A percentile compares a stretch with the other conserved stretches of the same genome.
Evolutionary conservation across 495 filamentous ascomycete species (phyloP).

Genomic region (Schizothecium vesticola): DNA sequence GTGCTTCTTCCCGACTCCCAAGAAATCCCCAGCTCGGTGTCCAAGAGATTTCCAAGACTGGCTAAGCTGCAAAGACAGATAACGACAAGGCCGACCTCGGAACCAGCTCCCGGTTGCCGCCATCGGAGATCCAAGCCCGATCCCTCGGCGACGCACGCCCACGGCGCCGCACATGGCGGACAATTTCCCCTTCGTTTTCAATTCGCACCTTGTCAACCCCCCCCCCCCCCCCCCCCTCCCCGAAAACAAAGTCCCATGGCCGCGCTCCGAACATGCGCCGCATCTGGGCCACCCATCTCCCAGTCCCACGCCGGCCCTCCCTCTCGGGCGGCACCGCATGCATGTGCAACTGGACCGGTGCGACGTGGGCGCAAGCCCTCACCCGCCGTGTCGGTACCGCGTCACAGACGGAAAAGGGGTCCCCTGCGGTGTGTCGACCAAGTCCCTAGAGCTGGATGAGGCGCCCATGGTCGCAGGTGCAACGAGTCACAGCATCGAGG

Average conservation of each 20-base stretch:
- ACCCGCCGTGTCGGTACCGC: neutral
- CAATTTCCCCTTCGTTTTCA: neutral
- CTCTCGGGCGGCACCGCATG: neutral
- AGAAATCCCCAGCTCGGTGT: neutral
- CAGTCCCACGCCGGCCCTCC: neutral
- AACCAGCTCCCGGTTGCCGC: neutral
- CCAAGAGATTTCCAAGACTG: neutral
- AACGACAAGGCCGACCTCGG: neutral
- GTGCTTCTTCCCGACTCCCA: neutral
- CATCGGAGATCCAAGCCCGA: neutral
- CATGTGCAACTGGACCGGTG: neutral
- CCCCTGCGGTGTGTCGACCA: neutral
- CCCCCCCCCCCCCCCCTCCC: neutral
- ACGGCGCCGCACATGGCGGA: neutral
- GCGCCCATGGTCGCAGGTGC: slow-evolving; percentile 11
- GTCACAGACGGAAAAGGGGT: neutral
- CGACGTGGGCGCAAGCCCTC: neutral
- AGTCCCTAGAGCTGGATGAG: slow-evolving; percentile 4
- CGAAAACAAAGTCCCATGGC: neutral
- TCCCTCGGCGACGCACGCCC: neutral
- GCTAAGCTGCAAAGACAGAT: neutral
- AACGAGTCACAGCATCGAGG: slow-evolving; percentile 4
- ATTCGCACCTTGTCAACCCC: neutral
- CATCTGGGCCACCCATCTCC: neutral
- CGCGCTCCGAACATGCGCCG: neutral